Evolutionary conservation across 306 rosid species (phyloP), one percentile per base, ranked within the genome.

Genomic region (Rubus parviflorus): DNA sequence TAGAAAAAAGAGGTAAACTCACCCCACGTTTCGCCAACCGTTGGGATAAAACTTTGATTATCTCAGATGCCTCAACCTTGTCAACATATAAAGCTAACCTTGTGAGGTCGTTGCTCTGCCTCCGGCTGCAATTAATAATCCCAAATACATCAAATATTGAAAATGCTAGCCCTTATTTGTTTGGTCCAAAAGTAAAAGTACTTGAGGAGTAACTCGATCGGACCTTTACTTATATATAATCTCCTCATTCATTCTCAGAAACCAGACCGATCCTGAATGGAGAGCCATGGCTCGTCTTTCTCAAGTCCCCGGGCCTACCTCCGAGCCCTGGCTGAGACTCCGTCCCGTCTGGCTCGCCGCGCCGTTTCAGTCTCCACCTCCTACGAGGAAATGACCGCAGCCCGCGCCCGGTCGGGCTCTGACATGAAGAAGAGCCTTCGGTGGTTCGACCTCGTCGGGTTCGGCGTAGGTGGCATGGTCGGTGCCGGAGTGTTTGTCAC

Each of bases 391-490:
- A 85, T 87, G 88, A 87, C 88, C 76, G 77, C 69, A 0, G 83
- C 80, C 8, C 82, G 91, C 8, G 83, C 90, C 79, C 91, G 86
- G 11, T 91, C 98, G 52, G 97, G 96, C 9, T 43, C 85, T 30
- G 70, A 66, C 79, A 92, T 94, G 98, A 84, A 83, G 56, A 88
- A 77, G 57, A 81, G 85, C 8, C 97, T 94, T 61, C 86, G 97
- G 37, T 94, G 98, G 97, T 90, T 75, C 64, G 97, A 94, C 85
- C 88, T 94, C 16, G 70, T 94, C 56, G 86, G 87, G 0, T 76
- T 94, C 2, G 98, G 97, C 6, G 66, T 94, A 79, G 98, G 97
- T 25, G 98, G 98, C 4, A 94, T 92, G 98, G 90, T 94, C 78
- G 97, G 98, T 52, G 95, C 98, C 74, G 97, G 97, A 4, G 93